These are phyloP conservation scores for Globisporangium ultimum DNA, from an alignment of 352 stramenopile genomes.

Conservation along the genomic window DNA sequence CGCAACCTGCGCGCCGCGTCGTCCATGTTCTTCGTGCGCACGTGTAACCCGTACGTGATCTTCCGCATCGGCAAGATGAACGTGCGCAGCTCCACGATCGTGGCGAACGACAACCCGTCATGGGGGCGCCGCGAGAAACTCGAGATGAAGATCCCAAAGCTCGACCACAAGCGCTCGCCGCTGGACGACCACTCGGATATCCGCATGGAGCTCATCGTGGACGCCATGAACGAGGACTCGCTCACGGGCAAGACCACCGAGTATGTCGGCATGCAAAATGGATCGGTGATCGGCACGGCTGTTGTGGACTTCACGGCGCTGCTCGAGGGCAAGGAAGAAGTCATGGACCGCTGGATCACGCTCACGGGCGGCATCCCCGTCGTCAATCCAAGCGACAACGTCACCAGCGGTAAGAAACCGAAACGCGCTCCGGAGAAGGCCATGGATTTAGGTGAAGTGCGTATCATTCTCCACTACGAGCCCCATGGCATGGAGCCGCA, in stretches of 20 bases:
- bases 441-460: constrained; percentile 64
- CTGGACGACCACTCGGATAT: constrained; percentile 68
- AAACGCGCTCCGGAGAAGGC: constrained; percentile 26
- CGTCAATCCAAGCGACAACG: constrained; percentile 8
- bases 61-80: constrained; percentile 75
- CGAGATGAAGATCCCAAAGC: constrained; percentile 73
- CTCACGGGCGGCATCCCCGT: constrained; percentile 40
- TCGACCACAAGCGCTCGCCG: constrained; percentile 53
- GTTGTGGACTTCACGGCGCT: constrained; percentile 65
- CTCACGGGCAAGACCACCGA: constrained; percentile 73
- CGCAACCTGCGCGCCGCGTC: constrained; percentile 62
- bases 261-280: constrained; percentile 70
- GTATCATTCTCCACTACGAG: constrained; percentile 77
- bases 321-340: constrained; percentile 72
- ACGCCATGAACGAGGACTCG: constrained; percentile 84
- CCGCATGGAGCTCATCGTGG: constrained; percentile 66
- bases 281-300: constrained; percentile 73
- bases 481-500: constrained; percentile 73
- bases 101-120: constrained; percentile 66
- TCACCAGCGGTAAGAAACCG: constrained; percentile 34
- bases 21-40: constrained; percentile 83
- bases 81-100: constrained; percentile 64
- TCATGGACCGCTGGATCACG: constrained; percentile 77
- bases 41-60: constrained; percentile 84
- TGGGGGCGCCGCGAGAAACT: constrained; percentile 64